Conservation (phyloP, 2,329 filamentous ascomycete species). For the Aspergillus udagawae region DNA sequence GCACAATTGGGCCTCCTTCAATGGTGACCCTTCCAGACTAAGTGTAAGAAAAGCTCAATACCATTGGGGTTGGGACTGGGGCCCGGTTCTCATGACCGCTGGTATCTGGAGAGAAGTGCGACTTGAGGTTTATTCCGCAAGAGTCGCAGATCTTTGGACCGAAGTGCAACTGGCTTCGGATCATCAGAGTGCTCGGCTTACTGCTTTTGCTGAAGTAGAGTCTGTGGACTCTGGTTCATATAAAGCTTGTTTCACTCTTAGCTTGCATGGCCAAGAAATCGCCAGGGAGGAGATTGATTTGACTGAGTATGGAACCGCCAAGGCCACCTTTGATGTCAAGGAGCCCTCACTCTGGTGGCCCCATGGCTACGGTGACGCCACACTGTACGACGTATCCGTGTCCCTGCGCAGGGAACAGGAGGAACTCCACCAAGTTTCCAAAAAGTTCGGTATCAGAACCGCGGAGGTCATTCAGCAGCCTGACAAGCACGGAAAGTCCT, state of each 20-base stretch:
- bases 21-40: slow-evolving; percentile 43
- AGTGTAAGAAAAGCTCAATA: slow-evolving; percentile 65
- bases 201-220: slow-evolving; percentile 36
- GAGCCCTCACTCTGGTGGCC: slow-evolving; percentile 58
- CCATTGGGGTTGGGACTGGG: slow-evolving; percentile 71
- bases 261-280: slow-evolving; percentile 28
- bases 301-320: slow-evolving; percentile 31
- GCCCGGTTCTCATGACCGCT: slow-evolving; percentile 58
- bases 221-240: slow-evolving; percentile 18
- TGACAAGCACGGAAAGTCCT: slow-evolving; percentile 56
- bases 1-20: slow-evolving; percentile 47
- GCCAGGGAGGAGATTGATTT: slow-evolving; percentile 42
- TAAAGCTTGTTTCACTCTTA: slow-evolving; percentile 31
- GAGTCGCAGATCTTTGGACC: slow-evolving; percentile 57
- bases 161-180: slow-evolving; percentile 37
- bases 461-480: slow-evolving; percentile 41
- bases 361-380: slow-evolving; percentile 55
- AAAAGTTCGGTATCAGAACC: slow-evolving; percentile 54
- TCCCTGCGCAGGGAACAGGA: slow-evolving; percentile 37
- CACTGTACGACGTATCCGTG: slow-evolving; percentile 53
- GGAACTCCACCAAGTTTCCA: slow-evolving; percentile 43
- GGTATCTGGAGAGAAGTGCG: slow-evolving; percentile 65
- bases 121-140: slow-evolving; percentile 59
- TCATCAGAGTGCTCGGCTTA: slow-evolving; percentile 36
- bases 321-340: slow-evolving; percentile 34